Evolutionary conservation across 2,329 filamentous ascomycete species (phyloP).

Genomic region (Fusarium chuoi): DNA sequence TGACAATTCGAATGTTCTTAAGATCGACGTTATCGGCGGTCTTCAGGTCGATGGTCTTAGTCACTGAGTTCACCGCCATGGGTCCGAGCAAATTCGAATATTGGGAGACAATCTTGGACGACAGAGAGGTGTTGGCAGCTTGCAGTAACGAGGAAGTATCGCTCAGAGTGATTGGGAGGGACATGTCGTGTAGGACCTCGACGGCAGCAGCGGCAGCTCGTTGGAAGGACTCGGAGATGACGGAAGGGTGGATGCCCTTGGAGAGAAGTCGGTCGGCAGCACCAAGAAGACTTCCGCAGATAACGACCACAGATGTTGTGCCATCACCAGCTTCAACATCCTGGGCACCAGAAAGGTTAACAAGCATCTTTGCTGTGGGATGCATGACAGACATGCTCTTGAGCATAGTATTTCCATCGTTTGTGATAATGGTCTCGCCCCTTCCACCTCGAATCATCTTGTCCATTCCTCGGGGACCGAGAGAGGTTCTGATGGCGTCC

Average conservation of each 20-base stretch:
- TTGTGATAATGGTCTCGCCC: constrained; percentile 98
- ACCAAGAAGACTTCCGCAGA: constrained; percentile 92
- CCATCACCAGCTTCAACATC: constrained; percentile 99
- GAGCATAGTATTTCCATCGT: constrained; percentile 99
- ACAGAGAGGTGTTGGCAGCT: constrained; percentile 95
- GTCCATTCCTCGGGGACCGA: constrained; percentile 97
- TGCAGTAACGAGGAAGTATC: constrained; percentile 93
- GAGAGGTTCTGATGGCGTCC: constrained; percentile 95
- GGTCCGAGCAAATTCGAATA: constrained; percentile 95
- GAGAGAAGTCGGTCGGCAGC: constrained; percentile 89
- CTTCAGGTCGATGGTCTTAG: constrained; percentile 95
- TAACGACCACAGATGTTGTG: constrained; percentile 97
- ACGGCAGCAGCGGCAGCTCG: constrained; percentile 91
- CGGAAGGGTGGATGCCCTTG: constrained; percentile 96
- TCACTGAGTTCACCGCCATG: constrained; percentile 97
- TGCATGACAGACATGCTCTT: constrained; percentile 99
- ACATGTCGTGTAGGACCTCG: constrained; percentile 92
- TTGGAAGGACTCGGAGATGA: constrained; percentile 98
- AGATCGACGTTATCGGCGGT: constrained; percentile 97
- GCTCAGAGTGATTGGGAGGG: constrained; percentile 87
- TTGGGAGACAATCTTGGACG: constrained; percentile 98
- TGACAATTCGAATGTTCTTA: constrained; percentile 95
- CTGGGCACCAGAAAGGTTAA: constrained; percentile 95
- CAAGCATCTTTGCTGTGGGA: constrained; percentile 99
- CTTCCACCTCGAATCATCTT: constrained; percentile 99